Evolutionary conservation across 192 early-diverging fungal species (phyloP).

Genomic region (Backusella westeae): DNA sequence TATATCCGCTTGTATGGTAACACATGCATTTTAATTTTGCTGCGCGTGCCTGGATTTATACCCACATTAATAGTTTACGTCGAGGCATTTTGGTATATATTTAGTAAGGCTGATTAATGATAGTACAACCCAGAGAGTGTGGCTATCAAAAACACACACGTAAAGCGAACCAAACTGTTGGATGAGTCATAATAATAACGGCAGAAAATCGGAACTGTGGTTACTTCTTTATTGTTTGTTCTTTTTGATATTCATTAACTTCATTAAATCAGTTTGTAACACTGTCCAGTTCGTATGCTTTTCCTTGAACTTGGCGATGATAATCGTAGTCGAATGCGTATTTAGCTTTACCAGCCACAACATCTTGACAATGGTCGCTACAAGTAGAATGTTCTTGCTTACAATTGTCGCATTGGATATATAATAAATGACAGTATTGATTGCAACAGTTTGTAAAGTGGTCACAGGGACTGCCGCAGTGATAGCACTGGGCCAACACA

Average conservation of each 20-base stretch:
- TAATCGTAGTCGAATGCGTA: slow-evolving; percentile 28
- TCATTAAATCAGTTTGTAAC: neutral
- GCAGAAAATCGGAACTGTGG: neutral
- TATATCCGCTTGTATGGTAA: neutral
- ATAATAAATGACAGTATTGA: slow-evolving; percentile 63
- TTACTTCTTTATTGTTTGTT: neutral
- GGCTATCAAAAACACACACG: neutral
- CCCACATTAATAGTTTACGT: neutral
- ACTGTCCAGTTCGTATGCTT: neutral
- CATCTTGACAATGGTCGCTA: slow-evolving; percentile 40
- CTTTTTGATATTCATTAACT: neutral
- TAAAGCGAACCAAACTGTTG: no score
- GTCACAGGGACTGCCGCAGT: slow-evolving; percentile 66
- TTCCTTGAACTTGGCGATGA: slow-evolving; percentile 24
- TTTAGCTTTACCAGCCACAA: slow-evolving; percentile 21
- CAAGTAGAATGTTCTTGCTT: slow-evolving; percentile 40
- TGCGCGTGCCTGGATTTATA: neutral
- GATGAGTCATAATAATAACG: neutral
- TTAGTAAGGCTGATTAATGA: neutral
- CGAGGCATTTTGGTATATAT: neutral
- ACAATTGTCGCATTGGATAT: slow-evolving; percentile 66
- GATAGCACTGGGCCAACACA: slow-evolving; percentile 62
- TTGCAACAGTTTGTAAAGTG: slow-evolving; percentile 67
- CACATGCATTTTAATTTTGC: neutral
- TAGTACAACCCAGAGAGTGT: neutral